phyloP scores from a whole-genome alignment of 805 yeast genomes.

The Pichia ethanolica region DNA sequence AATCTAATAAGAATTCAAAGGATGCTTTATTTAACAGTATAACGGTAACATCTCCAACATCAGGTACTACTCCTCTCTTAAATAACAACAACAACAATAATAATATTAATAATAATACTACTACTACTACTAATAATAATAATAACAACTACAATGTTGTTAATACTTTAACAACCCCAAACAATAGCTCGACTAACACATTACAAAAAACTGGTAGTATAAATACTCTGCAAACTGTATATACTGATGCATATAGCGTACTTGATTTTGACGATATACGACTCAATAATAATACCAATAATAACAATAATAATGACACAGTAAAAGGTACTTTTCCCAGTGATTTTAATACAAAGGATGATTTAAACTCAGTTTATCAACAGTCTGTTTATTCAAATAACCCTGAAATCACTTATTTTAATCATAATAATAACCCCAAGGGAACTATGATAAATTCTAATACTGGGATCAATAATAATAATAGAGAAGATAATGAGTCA shows the following conservation, averaged over 20 bases:
- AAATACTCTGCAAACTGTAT: conserved; percentile 5
- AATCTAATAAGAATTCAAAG: conserved; percentile 8
- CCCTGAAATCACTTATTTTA: background rate
- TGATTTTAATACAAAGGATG: conserved; percentile 9
- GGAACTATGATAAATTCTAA: no score
- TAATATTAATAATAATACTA: background rate
- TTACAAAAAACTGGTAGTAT: conserved; percentile 3
- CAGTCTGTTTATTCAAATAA: conserved; percentile 19
- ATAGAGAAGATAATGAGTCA: conserved; percentile 18
- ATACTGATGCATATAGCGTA: conserved; percentile 8
- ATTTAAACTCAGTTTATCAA: conserved; percentile 19
- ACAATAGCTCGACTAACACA: background rate
- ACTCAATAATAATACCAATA: background rate
- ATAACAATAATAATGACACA: background rate
- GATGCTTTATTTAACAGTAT: conserved; percentile 6
- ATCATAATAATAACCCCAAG: conserved; percentile 1
- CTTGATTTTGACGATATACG: conserved; percentile 3
- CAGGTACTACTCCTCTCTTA: background rate
- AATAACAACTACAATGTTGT: no score
- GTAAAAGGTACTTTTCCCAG: background rate
- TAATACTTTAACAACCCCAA: no score
- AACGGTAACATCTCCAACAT: background rate
- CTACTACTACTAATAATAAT: no score
- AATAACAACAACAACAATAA: background rate
- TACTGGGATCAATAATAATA: background rate